A percentile compares a stretch with the other conserved stretches of the same genome.
Conservation (phyloP, 73 alveolate species). For the Loxodes magnus region DNA sequence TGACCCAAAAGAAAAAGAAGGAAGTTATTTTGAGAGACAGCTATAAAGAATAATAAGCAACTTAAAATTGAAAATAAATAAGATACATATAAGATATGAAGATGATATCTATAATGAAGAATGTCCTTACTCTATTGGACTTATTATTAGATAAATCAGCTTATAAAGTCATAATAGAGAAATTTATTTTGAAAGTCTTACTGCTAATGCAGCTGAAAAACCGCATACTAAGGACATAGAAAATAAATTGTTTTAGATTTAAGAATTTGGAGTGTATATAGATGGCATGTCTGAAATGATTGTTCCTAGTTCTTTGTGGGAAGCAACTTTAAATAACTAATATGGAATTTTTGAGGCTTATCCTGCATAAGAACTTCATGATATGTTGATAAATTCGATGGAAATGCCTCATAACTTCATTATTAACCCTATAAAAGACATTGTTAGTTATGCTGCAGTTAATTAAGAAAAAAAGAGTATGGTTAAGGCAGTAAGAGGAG, state of each 20-base stretch:
- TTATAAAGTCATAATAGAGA: neutral
- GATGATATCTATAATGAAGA: conserved; percentile 3
- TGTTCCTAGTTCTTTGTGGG: conserved; percentile 9
- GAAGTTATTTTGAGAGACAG: neutral
- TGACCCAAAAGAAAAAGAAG: neutral
- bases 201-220: neutral
- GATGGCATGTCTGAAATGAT: conserved; percentile 2
- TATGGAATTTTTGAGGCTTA: conserved; percentile 9
- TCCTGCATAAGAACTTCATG: conserved; percentile 9
- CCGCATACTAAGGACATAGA: neutral
- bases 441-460: no score
- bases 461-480: no score
- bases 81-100: conserved; percentile 9
- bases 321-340: neutral
- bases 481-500: no score
- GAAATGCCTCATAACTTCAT: no score
- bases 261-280: conserved; percentile 1
- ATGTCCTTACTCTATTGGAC: conserved; percentile 1
- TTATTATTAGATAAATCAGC: neutral
- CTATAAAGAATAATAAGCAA: neutral
- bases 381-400: no score
- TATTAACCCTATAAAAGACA: no score
- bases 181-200: neutral
- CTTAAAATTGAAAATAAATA: neutral
- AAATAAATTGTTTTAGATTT: neutral